Base-by-base conservation (phyloP, 768 basidiomycete species). In the Gymnopilus dilepis region DNA sequence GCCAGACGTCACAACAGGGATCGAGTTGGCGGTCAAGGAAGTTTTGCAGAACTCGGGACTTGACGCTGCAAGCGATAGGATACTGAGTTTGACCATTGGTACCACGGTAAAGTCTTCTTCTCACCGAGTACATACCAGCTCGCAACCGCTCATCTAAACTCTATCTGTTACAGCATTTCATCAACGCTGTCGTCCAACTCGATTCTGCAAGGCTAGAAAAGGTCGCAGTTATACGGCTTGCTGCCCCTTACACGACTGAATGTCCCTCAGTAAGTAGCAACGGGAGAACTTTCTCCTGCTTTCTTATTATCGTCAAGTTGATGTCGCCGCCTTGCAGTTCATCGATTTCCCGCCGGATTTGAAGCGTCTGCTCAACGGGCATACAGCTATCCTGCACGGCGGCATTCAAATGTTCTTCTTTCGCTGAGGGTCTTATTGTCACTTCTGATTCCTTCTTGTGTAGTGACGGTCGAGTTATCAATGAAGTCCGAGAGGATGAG, bases 211-310 rank as follows among this genome's bases (percentile, higher is more conserved):
- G 82, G n/a, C 72, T 89, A 13, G 78, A 80, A 45, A 82, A 82
- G 47, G 87, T 90, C 0, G 88, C 86, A 0, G 86, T 89, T 37
- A 78, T 90, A 50, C 82, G 88, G 58, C 77, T 90, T 6, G 86
- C 85, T 47, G 84, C 82, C 3, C 84, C 85, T 0, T 87, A 84
- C 70, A 84, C 84, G 2, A 75, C 71, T n/a, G 84, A 85, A 33
- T 80, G 80, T 17, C 88, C 86, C 11, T 82, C 88, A 0, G 87
- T 85, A 62, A 75, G 82, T 82, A 37, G 11, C 3, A 37, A 15
- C 9, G 11, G 2, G 15, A 37, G 2, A 37, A 11, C 15, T 4
- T 15, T 15, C 34, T 15, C 8, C 34, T 37, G 34, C 7, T 2
- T 37, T 15, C 2, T 2, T 37, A 15, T 11, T 37, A 37, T 8